A percentile compares a stretch with the other conserved stretches of the same genome.
Evolutionary conservation across 2,329 filamentous ascomycete genomes (phyloP).

Genomic region (Pestalotiopsis fici): DNA sequence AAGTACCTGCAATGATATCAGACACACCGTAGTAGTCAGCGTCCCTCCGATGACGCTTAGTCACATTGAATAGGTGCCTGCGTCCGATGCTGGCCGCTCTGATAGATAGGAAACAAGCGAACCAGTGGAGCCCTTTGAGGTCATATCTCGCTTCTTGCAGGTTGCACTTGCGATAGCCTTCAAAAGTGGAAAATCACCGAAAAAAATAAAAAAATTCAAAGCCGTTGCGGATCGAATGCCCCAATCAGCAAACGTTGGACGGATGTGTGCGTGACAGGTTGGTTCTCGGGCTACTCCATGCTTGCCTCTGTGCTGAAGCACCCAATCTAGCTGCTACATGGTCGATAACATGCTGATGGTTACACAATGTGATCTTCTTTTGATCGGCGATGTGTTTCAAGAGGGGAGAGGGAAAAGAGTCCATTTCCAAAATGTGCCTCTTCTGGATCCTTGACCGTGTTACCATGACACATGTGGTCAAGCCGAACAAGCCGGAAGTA

Average conservation of each 20-base stretch:
- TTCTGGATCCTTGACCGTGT: neutral
- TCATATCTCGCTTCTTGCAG: neutral
- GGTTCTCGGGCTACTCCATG: neutral
- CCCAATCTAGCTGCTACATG: neutral
- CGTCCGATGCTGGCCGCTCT: neutral
- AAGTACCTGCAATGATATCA: constrained; percentile 29
- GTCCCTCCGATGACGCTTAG: constrained; percentile 6
- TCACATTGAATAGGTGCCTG: neutral
- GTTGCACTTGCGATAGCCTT: neutral
- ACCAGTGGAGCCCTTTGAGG: neutral
- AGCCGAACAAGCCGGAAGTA: neutral
- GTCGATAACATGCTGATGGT: neutral
- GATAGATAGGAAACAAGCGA: neutral
- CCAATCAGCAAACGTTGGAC: neutral
- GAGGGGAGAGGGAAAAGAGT: neutral
- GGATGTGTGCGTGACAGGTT: neutral
- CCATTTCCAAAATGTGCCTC: neutral
- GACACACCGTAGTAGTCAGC: neutral
- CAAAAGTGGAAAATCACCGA: neutral
- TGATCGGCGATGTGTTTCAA: neutral
- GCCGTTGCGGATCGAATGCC: neutral
- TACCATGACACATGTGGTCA: neutral
- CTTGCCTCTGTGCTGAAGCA: neutral
- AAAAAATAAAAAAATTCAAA: no score
- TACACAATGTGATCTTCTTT: neutral